These are phyloP conservation scores for Termitomyces sp. DNA, from an alignment of 768 basidiomycete species.

Conservation along the genomic window DNA sequence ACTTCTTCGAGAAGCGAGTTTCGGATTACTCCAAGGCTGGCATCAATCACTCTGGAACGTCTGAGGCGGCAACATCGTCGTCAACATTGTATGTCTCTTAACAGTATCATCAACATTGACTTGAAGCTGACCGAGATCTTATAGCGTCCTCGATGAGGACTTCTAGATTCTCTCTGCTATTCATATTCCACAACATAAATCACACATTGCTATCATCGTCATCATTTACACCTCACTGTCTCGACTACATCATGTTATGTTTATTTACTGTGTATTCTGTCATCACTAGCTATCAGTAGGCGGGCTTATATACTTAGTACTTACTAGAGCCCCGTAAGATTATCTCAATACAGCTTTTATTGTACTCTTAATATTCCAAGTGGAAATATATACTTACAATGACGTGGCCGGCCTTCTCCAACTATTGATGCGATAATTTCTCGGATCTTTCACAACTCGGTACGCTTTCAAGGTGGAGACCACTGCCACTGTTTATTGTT, in stretches of 20 bases:
- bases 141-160: slow-evolving; percentile 23
- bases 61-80: slow-evolving; percentile 12
- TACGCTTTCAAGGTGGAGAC: background rate
- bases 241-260: background rate
- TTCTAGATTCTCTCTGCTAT: slow-evolving; percentile 11
- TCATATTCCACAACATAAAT: background rate
- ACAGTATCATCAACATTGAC: background rate
- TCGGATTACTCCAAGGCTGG: slow-evolving; percentile 79
- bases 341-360: background rate
- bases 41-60: slow-evolving; percentile 39
- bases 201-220: background rate
- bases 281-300: background rate
- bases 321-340: background rate
- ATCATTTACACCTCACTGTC: background rate
- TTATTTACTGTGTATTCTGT: slow-evolving; percentile 2
- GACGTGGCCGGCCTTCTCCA: background rate
- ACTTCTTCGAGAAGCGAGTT: slow-evolving; percentile 96
- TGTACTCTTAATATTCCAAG: background rate
- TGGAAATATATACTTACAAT: background rate
- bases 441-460: background rate
- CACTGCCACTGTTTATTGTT: background rate
- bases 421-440: background rate
- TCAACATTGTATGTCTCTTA: slow-evolving; percentile 14
- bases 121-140: background rate
- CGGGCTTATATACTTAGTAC: background rate